Evolutionary conservation across 805 yeast genomes (phyloP).

Genomic region (Candida sphagnicola): DNA sequence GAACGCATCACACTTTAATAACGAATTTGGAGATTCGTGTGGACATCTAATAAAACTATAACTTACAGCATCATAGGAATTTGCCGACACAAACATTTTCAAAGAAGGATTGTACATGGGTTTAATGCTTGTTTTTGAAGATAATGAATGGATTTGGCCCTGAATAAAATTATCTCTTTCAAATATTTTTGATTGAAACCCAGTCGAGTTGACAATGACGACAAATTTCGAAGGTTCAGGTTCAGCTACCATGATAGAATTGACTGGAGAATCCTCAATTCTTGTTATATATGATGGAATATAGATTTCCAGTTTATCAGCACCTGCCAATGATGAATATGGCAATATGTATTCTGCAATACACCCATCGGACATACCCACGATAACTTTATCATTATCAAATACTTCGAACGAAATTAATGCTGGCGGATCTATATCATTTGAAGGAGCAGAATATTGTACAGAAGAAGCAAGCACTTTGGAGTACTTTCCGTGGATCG

Average conservation of each 20-base stretch:
- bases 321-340: slow-evolving; percentile 4
- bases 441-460: slow-evolving; percentile 12
- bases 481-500: slow-evolving; percentile 16
- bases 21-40: slow-evolving; percentile 28
- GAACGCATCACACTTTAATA: slow-evolving; percentile 28
- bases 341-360: slow-evolving; percentile 55
- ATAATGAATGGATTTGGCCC: slow-evolving; percentile 21
- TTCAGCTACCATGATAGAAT: slow-evolving; percentile 22
- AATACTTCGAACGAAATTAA: slow-evolving; percentile 50
- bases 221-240: slow-evolving; percentile 16
- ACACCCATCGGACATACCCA: slow-evolving; percentile 58
- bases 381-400: slow-evolving; percentile 39
- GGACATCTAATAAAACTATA: slow-evolving; percentile 28
- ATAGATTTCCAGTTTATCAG: slow-evolving; percentile 11
- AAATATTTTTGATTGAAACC: slow-evolving; percentile 20
- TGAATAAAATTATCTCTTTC: slow-evolving; percentile 23
- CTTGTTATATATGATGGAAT: slow-evolving; percentile 31
- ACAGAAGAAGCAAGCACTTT: slow-evolving; percentile 20
- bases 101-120: slow-evolving; percentile 27
- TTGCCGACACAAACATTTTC: slow-evolving; percentile 22
- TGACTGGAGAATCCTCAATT: slow-evolving; percentile 30
- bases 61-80: slow-evolving; percentile 24
- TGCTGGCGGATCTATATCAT: slow-evolving; percentile 8
- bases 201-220: slow-evolving; percentile 28
- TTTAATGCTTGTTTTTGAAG: slow-evolving; percentile 19